Conservation (phyloP, 768 basidiomycete species). For the Mycena crocata region DNA sequence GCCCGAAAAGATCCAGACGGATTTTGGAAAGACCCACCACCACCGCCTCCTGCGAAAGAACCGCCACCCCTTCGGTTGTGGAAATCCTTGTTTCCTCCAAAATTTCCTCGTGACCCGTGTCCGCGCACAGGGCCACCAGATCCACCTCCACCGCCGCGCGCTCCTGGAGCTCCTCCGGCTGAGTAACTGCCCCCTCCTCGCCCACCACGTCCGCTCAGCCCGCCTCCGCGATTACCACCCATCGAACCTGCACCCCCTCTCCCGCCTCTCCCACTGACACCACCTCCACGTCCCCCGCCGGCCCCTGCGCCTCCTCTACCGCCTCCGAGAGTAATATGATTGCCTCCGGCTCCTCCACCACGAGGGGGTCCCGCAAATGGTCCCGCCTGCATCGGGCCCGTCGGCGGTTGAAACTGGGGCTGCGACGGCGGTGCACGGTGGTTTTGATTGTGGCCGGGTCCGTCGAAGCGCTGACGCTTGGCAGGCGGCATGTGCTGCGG, state of each 20-base stretch:
- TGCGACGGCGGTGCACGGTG: constrained; percentile 65
- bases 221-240: constrained; percentile 62
- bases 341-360: constrained; percentile 52
- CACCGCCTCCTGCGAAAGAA: constrained; percentile 65
- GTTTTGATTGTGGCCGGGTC: constrained; percentile 66
- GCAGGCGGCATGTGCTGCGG: constrained; percentile 91
- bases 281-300: constrained; percentile 54
- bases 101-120: constrained; percentile 75
- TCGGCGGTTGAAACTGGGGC: constrained; percentile 74
- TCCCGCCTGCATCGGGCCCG: constrained; percentile 59
- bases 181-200: constrained; percentile 51
- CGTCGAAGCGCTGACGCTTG: constrained; percentile 91
- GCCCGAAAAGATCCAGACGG: constrained; percentile 64
- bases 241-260: constrained; percentile 60
- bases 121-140: constrained; percentile 64
- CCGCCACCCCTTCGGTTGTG: constrained; percentile 75
- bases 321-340: constrained; percentile 47
- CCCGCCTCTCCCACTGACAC: constrained; percentile 57
- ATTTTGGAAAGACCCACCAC: constrained; percentile 54
- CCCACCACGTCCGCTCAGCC: constrained; percentile 54
- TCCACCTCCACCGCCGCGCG: constrained; percentile 58
- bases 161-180: constrained; percentile 55
- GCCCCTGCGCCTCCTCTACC: constrained; percentile 38
- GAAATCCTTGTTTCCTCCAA: constrained; percentile 70
- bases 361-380: constrained; percentile 48